Conservation (phyloP, 352 stramenopile species). For the Thalassiosira tumida region DNA sequence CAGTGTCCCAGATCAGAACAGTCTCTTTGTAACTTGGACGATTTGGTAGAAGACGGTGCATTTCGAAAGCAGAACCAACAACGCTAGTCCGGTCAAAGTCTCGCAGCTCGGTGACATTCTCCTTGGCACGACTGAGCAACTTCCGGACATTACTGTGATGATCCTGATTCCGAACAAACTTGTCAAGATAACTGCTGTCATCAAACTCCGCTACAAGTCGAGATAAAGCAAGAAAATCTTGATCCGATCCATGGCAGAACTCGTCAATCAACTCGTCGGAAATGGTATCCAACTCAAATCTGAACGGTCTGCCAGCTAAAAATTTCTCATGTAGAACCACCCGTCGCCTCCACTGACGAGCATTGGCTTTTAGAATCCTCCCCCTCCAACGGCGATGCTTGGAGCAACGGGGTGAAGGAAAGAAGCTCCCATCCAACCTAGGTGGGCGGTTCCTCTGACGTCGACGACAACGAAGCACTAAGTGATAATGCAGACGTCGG, state of each 20-base stretch:
- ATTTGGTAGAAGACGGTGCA: neutral
- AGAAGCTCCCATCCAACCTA: neutral
- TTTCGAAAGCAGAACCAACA: neutral
- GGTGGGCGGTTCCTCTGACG: neutral
- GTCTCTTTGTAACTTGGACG: neutral
- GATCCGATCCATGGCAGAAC: too few relatives aligned
- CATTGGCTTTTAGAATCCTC: neutral
- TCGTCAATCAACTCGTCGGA: too few relatives aligned
- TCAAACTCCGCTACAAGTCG: neutral
- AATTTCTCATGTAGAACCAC: too few relatives aligned
- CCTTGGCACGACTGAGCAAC: neutral
- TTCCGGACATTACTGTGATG: too few relatives aligned
- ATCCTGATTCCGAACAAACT: too few relatives aligned
- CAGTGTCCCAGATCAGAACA: neutral
- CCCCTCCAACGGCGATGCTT: neutral
- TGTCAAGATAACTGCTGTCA: too few relatives aligned
- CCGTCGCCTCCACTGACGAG: neutral
- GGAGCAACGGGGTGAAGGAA: neutral
- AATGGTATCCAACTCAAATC: too few relatives aligned
- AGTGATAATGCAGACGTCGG: neutral
- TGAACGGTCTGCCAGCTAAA: too few relatives aligned
- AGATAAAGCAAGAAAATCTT: too few relatives aligned
- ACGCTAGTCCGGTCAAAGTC: neutral
- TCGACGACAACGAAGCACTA: neutral
- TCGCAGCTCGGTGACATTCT: neutral